Conservation (phyloP, 345 rosid genomes). For the Linum trigynum region DNA sequence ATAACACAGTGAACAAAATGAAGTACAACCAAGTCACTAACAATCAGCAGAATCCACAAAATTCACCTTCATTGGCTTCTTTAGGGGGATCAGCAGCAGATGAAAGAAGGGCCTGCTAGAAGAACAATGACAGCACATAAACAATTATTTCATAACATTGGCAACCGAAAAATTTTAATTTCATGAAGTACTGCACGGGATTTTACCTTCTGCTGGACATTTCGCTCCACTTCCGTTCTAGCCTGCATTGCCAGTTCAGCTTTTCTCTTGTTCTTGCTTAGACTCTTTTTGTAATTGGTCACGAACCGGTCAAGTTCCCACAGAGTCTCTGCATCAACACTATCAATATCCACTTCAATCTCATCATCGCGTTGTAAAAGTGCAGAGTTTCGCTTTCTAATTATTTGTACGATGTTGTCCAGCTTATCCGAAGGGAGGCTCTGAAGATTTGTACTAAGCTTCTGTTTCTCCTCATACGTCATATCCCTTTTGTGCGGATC, state of each 20-base stretch:
- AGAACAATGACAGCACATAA: background rate
- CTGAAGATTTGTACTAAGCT: slow-evolving; percentile 84
- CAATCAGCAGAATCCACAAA: background rate
- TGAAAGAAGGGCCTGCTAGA: slow-evolving; percentile 43
- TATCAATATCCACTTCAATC: slow-evolving; percentile 95
- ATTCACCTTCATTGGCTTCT: slow-evolving; percentile 54
- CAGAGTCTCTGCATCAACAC: slow-evolving; percentile 91
- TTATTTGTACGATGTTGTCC: slow-evolving; percentile 88
- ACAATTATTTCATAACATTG: background rate
- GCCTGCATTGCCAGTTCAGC: slow-evolving; percentile 86
- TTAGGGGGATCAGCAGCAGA: slow-evolving; percentile 38
- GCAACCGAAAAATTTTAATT: background rate
- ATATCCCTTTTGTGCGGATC: slow-evolving; percentile 92
- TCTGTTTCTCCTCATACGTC: slow-evolving; percentile 97
- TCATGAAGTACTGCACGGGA: background rate
- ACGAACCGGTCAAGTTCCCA: slow-evolving; percentile 99
- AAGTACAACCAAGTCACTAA: slow-evolving; percentile 5
- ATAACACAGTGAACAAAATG: slow-evolving; percentile 4
- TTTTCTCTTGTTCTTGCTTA: slow-evolving; percentile 95
- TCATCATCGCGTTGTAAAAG: slow-evolving; percentile 79
- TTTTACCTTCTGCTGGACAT: slow-evolving; percentile 50
- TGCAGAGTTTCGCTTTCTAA: slow-evolving; percentile 78
- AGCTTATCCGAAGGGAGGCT: slow-evolving; percentile 85
- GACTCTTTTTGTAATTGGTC: slow-evolving; percentile 83
- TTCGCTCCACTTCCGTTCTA: slow-evolving; percentile 56